Evolutionary conservation across 2,329 filamentous ascomycete genomes (phyloP).

Genomic region (Bertia moriformis): DNA sequence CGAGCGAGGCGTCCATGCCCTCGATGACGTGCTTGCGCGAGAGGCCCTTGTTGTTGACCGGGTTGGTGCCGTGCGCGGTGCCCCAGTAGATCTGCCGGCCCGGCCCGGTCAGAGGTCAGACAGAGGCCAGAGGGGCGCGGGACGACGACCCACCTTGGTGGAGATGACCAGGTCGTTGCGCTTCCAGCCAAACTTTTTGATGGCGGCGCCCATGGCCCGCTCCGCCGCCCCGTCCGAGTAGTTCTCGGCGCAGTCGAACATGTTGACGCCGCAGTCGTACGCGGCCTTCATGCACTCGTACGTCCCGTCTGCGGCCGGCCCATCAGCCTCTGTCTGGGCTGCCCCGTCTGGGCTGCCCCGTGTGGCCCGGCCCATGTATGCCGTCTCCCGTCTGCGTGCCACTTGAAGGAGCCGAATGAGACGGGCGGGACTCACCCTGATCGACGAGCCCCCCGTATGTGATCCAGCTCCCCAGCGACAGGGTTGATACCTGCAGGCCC

Average conservation of each 20-base stretch:
- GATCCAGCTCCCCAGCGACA: slow-evolving; percentile 59
- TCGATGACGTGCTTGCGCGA: slow-evolving; percentile 59
- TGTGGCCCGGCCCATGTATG: too few species aligned
- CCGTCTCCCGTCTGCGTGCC: too few species aligned
- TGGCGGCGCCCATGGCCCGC: slow-evolving; percentile 35
- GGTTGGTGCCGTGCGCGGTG: slow-evolving; percentile 39
- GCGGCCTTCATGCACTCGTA: slow-evolving; percentile 27
- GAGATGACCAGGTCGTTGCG: slow-evolving; percentile 40
- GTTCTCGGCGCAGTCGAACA: slow-evolving; percentile 40
- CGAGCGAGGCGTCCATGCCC: slow-evolving; percentile 42
- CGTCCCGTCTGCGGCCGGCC: slow-evolving; percentile 3
- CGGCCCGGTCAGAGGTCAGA: background rate
- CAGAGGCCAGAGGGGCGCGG: background rate
- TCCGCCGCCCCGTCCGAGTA: slow-evolving; percentile 37
- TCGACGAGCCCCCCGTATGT: slow-evolving; percentile 64
- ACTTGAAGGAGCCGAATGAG: too few species aligned
- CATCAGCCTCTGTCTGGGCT: too few species aligned
- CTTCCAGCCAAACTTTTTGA: slow-evolving; percentile 41
- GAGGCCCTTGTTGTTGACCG: slow-evolving; percentile 52
- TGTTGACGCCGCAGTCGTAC: slow-evolving; percentile 40
- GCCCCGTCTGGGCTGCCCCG: too few species aligned
- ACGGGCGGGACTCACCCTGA: slow-evolving; percentile 31
- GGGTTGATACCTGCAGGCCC: slow-evolving; percentile 60
- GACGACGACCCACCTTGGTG: slow-evolving; percentile 27
- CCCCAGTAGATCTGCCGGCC: slow-evolving; percentile 52